Conservation (phyloP, 139 green algal species). For the Microglena sp. region DNA sequence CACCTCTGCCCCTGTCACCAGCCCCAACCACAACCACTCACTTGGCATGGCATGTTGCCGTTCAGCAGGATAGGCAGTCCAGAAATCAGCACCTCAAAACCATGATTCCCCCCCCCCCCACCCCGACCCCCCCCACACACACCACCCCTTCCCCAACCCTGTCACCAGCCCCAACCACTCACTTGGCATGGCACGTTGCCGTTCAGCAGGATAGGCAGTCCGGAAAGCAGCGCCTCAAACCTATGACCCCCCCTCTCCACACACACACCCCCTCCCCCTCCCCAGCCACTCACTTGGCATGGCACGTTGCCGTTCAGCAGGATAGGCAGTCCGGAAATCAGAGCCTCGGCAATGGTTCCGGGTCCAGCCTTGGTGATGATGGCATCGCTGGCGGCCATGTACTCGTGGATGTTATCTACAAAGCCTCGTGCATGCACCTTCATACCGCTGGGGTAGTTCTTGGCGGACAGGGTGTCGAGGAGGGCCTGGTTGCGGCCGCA, state of each 20-base stretch:
- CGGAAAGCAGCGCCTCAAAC: slow-evolving; percentile 79
- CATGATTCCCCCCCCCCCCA: no score
- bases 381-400: slow-evolving; percentile 77
- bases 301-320: slow-evolving; percentile 70
- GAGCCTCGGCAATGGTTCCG: slow-evolving; percentile 92
- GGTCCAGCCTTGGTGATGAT: slow-evolving; percentile 89
- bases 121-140: background rate
- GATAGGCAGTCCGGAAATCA: slow-evolving; percentile 82
- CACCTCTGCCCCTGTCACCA: no score
- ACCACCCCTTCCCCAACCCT: background rate
- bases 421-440: slow-evolving; percentile 54
- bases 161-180: slow-evolving; percentile 10
- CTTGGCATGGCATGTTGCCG: slow-evolving; percentile 18
- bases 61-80: slow-evolving; percentile 94
- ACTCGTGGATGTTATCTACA: slow-evolving; percentile 89
- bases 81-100: slow-evolving; percentile 73
- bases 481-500: slow-evolving; percentile 88
- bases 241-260: background rate
- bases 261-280: background rate
- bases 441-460: slow-evolving; percentile 25
- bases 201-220: slow-evolving; percentile 93
- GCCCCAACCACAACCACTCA: no score
- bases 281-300: background rate
- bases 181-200: slow-evolving; percentile 93
- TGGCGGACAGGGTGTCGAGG: slow-evolving; percentile 40